Conservation (phyloP, 192 early-diverging fungal genomes). For the Haplosporangium gracile region DNA sequence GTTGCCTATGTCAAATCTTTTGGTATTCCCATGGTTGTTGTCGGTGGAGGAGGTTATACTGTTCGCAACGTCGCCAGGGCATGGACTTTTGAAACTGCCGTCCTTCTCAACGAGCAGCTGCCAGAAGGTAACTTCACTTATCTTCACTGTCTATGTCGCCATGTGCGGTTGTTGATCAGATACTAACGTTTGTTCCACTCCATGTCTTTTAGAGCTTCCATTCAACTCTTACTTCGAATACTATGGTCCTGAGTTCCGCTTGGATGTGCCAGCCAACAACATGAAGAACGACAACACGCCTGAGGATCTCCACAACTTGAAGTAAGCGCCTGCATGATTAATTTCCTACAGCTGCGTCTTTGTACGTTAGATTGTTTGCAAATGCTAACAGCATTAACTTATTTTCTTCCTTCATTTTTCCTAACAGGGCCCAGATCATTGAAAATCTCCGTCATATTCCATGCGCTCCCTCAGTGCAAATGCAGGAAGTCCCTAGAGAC, state of each 20-base stretch:
- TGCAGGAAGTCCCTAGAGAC: conserved; percentile 80
- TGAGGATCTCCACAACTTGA: conserved; percentile 87
- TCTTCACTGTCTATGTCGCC: background rate
- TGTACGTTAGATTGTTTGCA: too few relatives aligned
- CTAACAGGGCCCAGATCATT: conserved; percentile 62
- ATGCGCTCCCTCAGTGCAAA: conserved; percentile 83
- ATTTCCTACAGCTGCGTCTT: too few relatives aligned
- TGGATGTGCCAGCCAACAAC: conserved; percentile 90
- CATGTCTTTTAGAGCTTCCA: conserved; percentile 69
- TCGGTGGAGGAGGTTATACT: conserved; percentile 98
- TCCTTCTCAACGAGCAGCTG: conserved; percentile 81
- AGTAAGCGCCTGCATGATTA: conserved; percentile 55
- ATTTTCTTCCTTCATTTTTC: background rate
- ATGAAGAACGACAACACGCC: conserved; percentile 92
- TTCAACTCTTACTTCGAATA: conserved; percentile 92
- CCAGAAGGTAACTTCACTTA: conserved; percentile 62
- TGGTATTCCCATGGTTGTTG: conserved; percentile 90
- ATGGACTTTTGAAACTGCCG: conserved; percentile 96
- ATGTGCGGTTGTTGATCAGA: background rate
- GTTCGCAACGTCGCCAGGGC: conserved; percentile 96
- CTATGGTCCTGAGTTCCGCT: conserved; percentile 91
- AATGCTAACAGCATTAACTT: too few relatives aligned
- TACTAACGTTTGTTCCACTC: background rate
- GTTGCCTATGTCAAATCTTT: conserved; percentile 94
- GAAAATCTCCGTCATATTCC: conserved; percentile 78